Evolutionary conservation across 2,329 filamentous ascomycete species (phyloP).

Genomic region (Helotiales sp.): DNA sequence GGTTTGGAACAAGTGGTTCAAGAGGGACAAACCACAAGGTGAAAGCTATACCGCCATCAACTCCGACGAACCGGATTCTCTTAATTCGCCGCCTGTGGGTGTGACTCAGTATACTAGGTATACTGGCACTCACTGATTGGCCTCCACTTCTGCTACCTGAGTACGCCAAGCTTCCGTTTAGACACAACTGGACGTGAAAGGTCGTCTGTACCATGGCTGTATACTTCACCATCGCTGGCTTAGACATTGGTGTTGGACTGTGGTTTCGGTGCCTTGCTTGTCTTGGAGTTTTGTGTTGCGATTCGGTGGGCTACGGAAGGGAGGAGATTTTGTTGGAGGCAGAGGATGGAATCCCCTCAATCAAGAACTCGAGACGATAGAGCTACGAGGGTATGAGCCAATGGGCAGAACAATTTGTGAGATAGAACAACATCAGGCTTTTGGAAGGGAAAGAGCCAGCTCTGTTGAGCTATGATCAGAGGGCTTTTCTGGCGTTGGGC

Average conservation of each 20-base stretch:
- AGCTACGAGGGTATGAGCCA: no score
- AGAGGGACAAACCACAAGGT: background rate
- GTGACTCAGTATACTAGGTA: no score
- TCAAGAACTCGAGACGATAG: background rate
- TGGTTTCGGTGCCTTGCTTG: slow-evolving; percentile 42
- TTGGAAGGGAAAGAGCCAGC: no score
- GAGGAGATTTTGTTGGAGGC: slow-evolving; percentile 62
- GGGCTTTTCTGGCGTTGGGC: no score
- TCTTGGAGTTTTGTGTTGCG: slow-evolving; percentile 53
- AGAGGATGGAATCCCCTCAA: slow-evolving; percentile 40
- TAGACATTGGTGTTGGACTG: slow-evolving; percentile 52
- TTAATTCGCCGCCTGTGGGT: no score
- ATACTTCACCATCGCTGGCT: slow-evolving; percentile 43
- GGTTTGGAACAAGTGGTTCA: slow-evolving; percentile 28
- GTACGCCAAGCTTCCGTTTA: slow-evolving; percentile 7
- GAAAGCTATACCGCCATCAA: slow-evolving; percentile 2
- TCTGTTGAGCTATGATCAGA: no score
- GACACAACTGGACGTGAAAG: slow-evolving; percentile 8
- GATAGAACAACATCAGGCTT: no score
- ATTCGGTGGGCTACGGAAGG: slow-evolving; percentile 58
- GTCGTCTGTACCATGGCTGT: slow-evolving; percentile 50
- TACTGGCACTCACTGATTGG: no score
- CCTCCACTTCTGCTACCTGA: no score
- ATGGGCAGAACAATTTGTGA: no score
- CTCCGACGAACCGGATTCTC: background rate